These are phyloP conservation scores for Blastobotrys arbuscula DNA, from an alignment of 1,139 yeast genomes.

Conservation along the genomic window DNA sequence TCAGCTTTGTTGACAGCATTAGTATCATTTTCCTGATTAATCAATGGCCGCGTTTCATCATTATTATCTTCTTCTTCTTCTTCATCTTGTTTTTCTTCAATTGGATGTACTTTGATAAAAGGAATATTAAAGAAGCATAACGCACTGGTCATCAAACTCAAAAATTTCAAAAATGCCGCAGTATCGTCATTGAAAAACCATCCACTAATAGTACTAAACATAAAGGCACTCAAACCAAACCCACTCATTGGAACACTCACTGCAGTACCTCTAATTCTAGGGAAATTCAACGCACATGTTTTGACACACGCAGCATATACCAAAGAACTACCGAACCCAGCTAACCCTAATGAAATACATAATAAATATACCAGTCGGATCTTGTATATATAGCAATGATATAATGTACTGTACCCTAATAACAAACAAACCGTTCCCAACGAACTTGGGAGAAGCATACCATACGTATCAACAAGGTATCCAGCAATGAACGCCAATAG, in stretches of 20 bases:
- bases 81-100: conserved; percentile 10
- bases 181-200: conserved; percentile 32
- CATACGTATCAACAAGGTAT: conserved; percentile 47
- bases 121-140: conserved; percentile 27
- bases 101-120: conserved; percentile 24
- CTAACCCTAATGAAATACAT: conserved; percentile 26
- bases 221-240: conserved; percentile 35
- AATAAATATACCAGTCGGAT: conserved; percentile 23
- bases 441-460: conserved; percentile 44
- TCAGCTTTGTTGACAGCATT: background rate
- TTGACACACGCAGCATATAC: conserved; percentile 34
- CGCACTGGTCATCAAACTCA: conserved; percentile 28
- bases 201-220: conserved; percentile 31
- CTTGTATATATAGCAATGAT: conserved; percentile 23
- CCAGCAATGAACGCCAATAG: conserved; percentile 54
- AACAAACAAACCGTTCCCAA: conserved; percentile 27
- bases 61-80: conserved; percentile 3
- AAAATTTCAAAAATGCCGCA: conserved; percentile 26
- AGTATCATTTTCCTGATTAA: conserved; percentile 2
- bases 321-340: conserved; percentile 32
- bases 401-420: conserved; percentile 26
- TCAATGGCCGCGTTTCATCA: conserved; percentile 6
- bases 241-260: conserved; percentile 35
- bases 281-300: conserved; percentile 35
- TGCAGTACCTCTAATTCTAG: conserved; percentile 32